Conservation (phyloP, 176 grass and related monocot genomes). For the Oryza nivara region DNA sequence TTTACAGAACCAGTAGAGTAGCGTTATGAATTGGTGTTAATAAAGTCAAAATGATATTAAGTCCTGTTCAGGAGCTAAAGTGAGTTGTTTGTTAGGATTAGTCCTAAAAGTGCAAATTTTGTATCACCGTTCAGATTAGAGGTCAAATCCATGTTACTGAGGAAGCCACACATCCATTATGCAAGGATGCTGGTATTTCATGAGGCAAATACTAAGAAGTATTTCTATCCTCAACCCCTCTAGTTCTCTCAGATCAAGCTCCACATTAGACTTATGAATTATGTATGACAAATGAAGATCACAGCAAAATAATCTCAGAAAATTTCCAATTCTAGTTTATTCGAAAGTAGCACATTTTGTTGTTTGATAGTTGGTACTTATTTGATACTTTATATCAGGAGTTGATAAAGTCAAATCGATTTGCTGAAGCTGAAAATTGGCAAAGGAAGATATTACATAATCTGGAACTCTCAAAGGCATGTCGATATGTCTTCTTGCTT, state of each 20-base stretch:
- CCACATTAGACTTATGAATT: neutral
- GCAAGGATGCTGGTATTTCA: neutral
- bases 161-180: neutral
- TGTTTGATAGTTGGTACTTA: constrained; percentile 27
- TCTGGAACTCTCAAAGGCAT: constrained; percentile 79
- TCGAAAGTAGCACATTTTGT: neutral
- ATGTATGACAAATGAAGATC: neutral
- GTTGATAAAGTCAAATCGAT: constrained; percentile 62
- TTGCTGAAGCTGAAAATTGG: constrained; percentile 81
- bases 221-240: neutral
- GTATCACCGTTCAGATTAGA: neutral
- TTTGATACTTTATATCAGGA: constrained; percentile 52
- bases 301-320: too few species aligned
- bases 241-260: neutral
- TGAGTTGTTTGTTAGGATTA: neutral
- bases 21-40: neutral
- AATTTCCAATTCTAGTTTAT: neutral
- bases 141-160: neutral
- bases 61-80: neutral
- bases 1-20: neutral
- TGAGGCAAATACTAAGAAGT: neutral
- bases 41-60: neutral
- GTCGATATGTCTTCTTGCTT: neutral
- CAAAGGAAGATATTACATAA: constrained; percentile 92
- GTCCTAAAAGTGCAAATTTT: neutral